Evolutionary conservation across 176 grass and related monocot genomes (phyloP), one percentile per base, ranked within the genome.

Genomic region (Aegilops sharonensis): DNA sequence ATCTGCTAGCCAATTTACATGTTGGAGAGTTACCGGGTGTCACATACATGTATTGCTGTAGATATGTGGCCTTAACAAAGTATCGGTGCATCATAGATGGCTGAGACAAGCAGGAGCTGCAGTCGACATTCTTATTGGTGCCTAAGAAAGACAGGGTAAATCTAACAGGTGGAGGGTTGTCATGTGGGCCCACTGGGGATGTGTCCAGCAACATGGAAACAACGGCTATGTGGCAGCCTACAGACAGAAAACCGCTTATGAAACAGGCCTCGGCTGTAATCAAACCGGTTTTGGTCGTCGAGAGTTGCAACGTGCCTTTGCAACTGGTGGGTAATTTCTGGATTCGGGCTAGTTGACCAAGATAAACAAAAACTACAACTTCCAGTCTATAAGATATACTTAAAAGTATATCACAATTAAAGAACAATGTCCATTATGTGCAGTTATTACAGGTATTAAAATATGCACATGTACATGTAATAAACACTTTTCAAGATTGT

Each of bases 401-500:
- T 37, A 68, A 64, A 86, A 8, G 24, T 68, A 31, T 17, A 89
- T 67, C 34, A 21, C 35, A 61, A 52, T 27, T 57, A 40, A 75
- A 42, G 37, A 5, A 59, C n/a, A 18, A 5, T 50, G 61, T 64
- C 21, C 9, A 24, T 74, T 78, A 56, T 78, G 65, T 17, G 14
- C 17, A 14, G n/a, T 45, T 70, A 14, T 20, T 72, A 84, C 12
- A 21, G 27, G 17, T 23, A 72, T 68, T 74, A 84, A 79, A 4
- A 39, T 32, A 80, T 74, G 45, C 65, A 90, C 56, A 65, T 47
- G 35, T 54, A 72, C 61, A 73, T 7, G 5, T 70, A 84, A 43
- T 81, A 15, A 72, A 78, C 59, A 75, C 70, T 48, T 47, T 64
- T 56, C 64, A 83, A 81, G 68, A 91, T 43, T 68, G 30, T 94